These are phyloP conservation scores for Fonsecaea erecta DNA, from an alignment of 2,329 filamentous ascomycete genomes.

Conservation along the genomic window DNA sequence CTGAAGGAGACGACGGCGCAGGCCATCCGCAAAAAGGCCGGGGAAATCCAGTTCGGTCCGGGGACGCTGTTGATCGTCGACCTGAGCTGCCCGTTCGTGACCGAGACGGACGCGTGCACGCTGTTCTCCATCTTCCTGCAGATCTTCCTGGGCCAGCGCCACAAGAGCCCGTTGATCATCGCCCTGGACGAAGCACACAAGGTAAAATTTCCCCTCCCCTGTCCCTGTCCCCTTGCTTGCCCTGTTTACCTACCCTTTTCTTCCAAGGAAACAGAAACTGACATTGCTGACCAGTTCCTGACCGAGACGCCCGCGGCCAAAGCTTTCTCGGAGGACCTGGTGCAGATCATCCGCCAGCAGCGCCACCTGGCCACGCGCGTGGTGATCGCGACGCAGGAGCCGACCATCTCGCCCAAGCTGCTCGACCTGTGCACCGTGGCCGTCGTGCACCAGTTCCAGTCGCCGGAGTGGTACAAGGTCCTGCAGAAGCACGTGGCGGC, in stretches of 20 bases:
- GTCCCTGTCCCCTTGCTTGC: too few relatives aligned
- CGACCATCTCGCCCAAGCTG: constrained; percentile 69
- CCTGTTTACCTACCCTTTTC: too few relatives aligned
- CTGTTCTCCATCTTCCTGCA: constrained; percentile 73
- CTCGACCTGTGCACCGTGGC: constrained; percentile 72
- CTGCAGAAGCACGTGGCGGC: constrained; percentile 56
- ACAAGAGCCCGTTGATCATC: constrained; percentile 61
- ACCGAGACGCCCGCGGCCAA: constrained; percentile 58
- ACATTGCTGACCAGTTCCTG: constrained; percentile 58
- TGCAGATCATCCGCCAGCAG: constrained; percentile 69
- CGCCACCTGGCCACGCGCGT: constrained; percentile 70
- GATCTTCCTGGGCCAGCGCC: constrained; percentile 64
- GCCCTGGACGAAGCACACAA: constrained; percentile 81
- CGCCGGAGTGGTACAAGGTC: constrained; percentile 64
- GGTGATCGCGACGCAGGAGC: constrained; percentile 77
- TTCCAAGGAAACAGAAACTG: not conserved
- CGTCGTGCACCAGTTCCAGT: constrained; percentile 72
- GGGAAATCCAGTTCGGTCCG: constrained; percentile 41
- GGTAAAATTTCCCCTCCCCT: constrained; percentile 41
- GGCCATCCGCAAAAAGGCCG: not conserved
- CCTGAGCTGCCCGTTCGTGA: constrained; percentile 72
- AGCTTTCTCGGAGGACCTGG: constrained; percentile 64
- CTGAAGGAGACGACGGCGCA: constrained; percentile 44
- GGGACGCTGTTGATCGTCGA: constrained; percentile 69
- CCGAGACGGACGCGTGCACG: constrained; percentile 67